Evolutionary conservation across 495 filamentous ascomycete genomes (phyloP).

Genomic region (Rhizodiscina lignyota): DNA sequence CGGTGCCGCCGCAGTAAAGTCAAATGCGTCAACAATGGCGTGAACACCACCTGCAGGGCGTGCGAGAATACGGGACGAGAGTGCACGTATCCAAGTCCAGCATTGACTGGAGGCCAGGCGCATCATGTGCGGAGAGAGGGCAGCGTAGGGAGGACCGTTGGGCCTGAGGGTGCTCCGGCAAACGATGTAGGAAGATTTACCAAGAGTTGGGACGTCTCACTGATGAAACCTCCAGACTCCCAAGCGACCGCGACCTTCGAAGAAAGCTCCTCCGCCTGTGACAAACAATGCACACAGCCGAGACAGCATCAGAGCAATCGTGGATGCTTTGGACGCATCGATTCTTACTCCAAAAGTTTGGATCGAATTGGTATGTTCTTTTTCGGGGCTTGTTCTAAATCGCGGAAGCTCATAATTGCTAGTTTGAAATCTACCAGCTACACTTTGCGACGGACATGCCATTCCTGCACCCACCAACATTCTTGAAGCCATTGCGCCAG

Average conservation of each 20-base stretch:
- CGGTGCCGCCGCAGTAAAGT: constrained; percentile 70
- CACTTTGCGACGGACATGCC: constrained; percentile 72
- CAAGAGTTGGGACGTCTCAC: not conserved
- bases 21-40: constrained; percentile 68
- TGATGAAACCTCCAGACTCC: constrained; percentile 4
- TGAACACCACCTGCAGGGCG: constrained; percentile 56
- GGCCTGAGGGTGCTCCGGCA: not conserved
- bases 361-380: constrained; percentile 21
- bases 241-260: constrained; percentile 4
- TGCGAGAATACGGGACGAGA: constrained; percentile 62
- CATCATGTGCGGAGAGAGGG: constrained; percentile 33
- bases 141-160: constrained; percentile 27
- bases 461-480: constrained; percentile 65
- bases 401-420: constrained; percentile 5
- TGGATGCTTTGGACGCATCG: constrained; percentile 14
- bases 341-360: constrained; percentile 32
- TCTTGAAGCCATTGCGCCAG: constrained; percentile 41
- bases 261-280: constrained; percentile 1
- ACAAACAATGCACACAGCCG: constrained; percentile 1
- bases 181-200: constrained; percentile 3
- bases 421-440: constrained; percentile 67
- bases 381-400: not conserved
- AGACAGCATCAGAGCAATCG: constrained; percentile 6
- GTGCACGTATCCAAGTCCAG: constrained; percentile 56
- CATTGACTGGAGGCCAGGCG: too few species aligned